phyloP scores from a whole-genome alignment of 1,284 basidiomycete species.

The Lentinula novae-zelandiae region DNA sequence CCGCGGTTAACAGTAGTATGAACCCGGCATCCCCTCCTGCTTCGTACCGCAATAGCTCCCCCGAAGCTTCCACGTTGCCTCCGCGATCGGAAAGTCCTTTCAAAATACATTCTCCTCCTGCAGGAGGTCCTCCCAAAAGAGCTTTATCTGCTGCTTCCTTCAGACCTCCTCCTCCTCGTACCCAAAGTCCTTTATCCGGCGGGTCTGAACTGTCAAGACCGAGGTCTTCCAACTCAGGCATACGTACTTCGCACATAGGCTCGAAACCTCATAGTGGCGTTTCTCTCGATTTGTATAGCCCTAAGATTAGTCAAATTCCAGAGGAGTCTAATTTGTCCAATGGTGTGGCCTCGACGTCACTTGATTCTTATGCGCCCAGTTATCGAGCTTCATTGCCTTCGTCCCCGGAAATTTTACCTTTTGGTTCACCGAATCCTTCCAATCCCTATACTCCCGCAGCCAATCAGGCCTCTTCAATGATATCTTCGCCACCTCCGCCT shows the following conservation, averaged over 20 bases:
- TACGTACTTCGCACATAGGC: background rate
- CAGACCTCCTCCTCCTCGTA: slow-evolving; percentile 3
- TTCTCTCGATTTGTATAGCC: slow-evolving; percentile 6
- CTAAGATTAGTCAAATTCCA: slow-evolving; percentile 1
- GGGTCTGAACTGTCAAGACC: background rate
- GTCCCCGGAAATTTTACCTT: background rate
- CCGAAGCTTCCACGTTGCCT: background rate
- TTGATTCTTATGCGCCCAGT: slow-evolving; percentile 5
- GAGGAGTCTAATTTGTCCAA: slow-evolving; percentile 3
- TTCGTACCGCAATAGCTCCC: background rate
- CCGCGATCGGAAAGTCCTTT: background rate
- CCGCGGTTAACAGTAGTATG: background rate
- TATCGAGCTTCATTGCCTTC: slow-evolving; percentile 14
- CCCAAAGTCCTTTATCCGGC: slow-evolving; percentile 2
- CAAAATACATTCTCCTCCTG: background rate
- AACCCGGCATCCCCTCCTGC: background rate
- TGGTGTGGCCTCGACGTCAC: background rate
- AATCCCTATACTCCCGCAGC: slow-evolving; percentile 21
- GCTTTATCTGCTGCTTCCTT: slow-evolving; percentile 7
- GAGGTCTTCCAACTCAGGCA: slow-evolving; percentile 6
- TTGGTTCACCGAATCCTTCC: slow-evolving; percentile 13
- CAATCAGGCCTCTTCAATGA: background rate
- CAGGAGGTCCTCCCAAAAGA: slow-evolving; percentile 4
- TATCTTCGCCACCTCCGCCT: slow-evolving; percentile 2
- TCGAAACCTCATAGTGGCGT: background rate